These are phyloP conservation scores for Blastobotrys robertii DNA, from an alignment of 805 yeast species.

Conservation along the genomic window DNA sequence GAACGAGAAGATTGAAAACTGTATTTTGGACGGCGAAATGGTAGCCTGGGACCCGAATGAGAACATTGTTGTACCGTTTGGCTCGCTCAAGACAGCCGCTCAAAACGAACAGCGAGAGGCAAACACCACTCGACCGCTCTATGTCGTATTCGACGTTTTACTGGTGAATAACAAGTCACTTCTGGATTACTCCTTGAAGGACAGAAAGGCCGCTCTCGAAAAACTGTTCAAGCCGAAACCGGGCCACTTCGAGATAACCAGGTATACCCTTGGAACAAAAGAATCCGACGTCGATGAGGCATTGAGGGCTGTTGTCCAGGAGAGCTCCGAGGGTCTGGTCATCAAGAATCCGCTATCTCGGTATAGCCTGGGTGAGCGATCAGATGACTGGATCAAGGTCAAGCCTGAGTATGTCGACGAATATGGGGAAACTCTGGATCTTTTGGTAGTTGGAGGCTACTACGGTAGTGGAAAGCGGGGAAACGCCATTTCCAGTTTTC, in stretches of 20 bases:
- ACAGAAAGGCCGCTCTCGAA: constrained; percentile 45
- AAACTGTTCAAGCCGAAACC: constrained; percentile 26
- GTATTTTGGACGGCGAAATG: constrained; percentile 86
- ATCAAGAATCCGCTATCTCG: constrained; percentile 51
- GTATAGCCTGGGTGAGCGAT: constrained; percentile 54
- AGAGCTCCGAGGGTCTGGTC: constrained; percentile 71
- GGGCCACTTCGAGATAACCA: constrained; percentile 19
- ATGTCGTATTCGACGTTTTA: constrained; percentile 61
- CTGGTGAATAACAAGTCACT: constrained; percentile 58
- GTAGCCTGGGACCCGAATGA: constrained; percentile 63
- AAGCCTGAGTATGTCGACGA: constrained; percentile 86
- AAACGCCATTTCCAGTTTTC: constrained; percentile 38
- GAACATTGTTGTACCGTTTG: constrained; percentile 60
- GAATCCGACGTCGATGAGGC: constrained; percentile 47
- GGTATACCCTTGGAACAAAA: constrained; percentile 32
- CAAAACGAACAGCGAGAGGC: constrained; percentile 9
- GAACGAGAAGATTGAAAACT: constrained; percentile 23
- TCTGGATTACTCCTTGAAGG: constrained; percentile 41
- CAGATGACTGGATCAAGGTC: constrained; percentile 71
- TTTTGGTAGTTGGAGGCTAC: constrained; percentile 68
- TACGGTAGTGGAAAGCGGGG: constrained; percentile 50
- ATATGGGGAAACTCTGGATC: constrained; percentile 79
- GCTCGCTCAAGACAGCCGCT: constrained; percentile 66
- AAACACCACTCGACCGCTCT: constrained; percentile 16
- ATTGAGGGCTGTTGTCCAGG: constrained; percentile 46